phyloP scores from a whole-genome alignment of 345 rosid genomes.

The Xanthoceras sorbifolium region DNA sequence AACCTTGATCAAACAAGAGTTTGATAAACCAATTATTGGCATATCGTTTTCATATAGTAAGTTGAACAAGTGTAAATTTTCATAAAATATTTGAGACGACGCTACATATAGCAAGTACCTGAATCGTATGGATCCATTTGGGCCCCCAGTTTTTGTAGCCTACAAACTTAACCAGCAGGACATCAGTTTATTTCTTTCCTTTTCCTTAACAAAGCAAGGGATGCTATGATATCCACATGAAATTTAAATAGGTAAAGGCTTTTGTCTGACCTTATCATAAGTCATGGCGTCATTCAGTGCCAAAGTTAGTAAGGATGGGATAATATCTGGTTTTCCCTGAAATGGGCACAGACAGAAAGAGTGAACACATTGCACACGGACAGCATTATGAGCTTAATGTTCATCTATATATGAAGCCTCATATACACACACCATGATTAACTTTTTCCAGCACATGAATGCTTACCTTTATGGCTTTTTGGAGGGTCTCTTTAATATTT shows the following conservation, averaged over 20 bases:
- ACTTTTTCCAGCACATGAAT: background rate
- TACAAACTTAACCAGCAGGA: constrained; percentile 38
- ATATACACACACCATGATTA: background rate
- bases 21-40: background rate
- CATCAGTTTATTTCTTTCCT: constrained; percentile 18
- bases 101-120: constrained; percentile 52
- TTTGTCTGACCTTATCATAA: constrained; percentile 79
- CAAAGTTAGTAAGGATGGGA: constrained; percentile 68
- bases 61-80: background rate
- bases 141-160: constrained; percentile 93
- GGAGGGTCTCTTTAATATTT: constrained; percentile 54
- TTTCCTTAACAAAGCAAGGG: constrained; percentile 9
- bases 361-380: background rate
- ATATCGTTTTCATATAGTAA: background rate
- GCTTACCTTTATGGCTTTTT: constrained; percentile 51
- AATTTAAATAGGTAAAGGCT: background rate
- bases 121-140: constrained; percentile 89
- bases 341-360: constrained; percentile 11
- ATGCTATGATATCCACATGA: background rate
- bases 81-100: constrained; percentile 3
- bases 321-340: constrained; percentile 67
- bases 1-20: background rate
- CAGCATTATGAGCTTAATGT: background rate
- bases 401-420: background rate
- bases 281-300: constrained; percentile 82